These are phyloP conservation scores for Paracoccidioides lutzii DNA, from an alignment of 2,329 filamentous ascomycete species.

Conservation along the genomic window DNA sequence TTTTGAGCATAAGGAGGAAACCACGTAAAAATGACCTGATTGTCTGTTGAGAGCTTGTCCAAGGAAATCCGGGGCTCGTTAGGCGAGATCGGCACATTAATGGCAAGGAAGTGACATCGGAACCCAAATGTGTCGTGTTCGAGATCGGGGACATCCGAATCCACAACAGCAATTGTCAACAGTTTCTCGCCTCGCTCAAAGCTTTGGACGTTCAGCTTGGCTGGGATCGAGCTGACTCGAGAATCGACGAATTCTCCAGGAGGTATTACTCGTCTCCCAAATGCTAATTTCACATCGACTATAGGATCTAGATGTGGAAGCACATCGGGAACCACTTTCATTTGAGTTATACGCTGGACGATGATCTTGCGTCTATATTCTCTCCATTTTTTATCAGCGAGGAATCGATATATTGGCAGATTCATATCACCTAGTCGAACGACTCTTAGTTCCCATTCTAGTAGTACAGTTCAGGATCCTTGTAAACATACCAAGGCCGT, in stretches of 20 bases:
- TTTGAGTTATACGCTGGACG: constrained; percentile 72
- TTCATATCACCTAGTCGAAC: constrained; percentile 65
- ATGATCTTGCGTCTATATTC: constrained; percentile 67
- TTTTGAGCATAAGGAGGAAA: constrained; percentile 77
- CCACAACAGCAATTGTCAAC: constrained; percentile 72
- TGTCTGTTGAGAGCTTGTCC: constrained; percentile 43
- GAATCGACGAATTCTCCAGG: constrained; percentile 72
- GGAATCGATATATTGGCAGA: constrained; percentile 87
- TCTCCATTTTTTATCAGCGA: constrained; percentile 80
- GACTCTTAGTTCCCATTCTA: constrained; percentile 1
- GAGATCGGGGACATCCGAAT: constrained; percentile 76
- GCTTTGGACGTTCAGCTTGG: constrained; percentile 68
- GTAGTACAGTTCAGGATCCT: constrained; percentile 2
- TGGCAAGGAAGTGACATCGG: constrained; percentile 78
- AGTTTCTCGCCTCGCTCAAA: constrained; percentile 73
- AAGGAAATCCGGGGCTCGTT: constrained; percentile 52
- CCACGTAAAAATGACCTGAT: constrained; percentile 66
- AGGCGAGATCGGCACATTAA: constrained; percentile 54
- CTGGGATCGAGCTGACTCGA: constrained; percentile 56
- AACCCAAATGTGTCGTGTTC: constrained; percentile 63
- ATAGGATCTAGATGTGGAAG: constrained; percentile 65
- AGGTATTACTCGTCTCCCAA: constrained; percentile 54
- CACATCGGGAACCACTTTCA: constrained; percentile 79
- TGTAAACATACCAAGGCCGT: constrained; percentile 58
- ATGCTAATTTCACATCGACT: constrained; percentile 70